A percentile compares a stretch with the other conserved stretches of the same genome.
Conservation (phyloP, 1,284 basidiomycete genomes). For the Apiotrichum porosum region DNA sequence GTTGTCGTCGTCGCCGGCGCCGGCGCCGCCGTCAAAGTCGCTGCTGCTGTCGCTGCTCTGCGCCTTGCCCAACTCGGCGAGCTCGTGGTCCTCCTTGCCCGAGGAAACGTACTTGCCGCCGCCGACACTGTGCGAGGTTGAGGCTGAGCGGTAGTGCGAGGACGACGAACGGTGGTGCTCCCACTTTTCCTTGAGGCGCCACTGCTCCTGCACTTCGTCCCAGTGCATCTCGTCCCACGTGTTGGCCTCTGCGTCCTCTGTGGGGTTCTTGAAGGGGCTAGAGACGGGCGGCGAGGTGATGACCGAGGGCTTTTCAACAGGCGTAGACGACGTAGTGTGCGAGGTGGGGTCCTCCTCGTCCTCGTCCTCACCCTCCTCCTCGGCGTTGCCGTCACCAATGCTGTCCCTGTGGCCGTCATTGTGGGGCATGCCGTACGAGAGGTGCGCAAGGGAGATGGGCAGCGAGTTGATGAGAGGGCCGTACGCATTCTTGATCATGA, state of each 20-base stretch:
- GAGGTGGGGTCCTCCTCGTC: background rate
- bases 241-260: too few relatives aligned
- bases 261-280: too few relatives aligned
- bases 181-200: too few relatives aligned
- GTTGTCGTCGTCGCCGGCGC: slow-evolving; percentile 13
- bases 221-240: too few relatives aligned
- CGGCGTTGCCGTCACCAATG: slow-evolving; percentile 22
- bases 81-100: background rate
- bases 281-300: too few relatives aligned
- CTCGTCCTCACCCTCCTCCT: slow-evolving; percentile 3
- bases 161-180: too few relatives aligned
- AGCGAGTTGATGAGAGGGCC: slow-evolving; percentile 57
- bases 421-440: slow-evolving; percentile 54
- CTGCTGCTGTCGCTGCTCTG: background rate
- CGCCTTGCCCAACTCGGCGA: background rate
- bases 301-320: too few relatives aligned
- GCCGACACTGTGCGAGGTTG: too few relatives aligned
- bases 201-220: too few relatives aligned
- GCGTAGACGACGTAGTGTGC: background rate
- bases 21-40: slow-evolving; percentile 1
- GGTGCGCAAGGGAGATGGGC: slow-evolving; percentile 71
- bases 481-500: slow-evolving; percentile 61
- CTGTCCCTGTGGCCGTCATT: slow-evolving; percentile 24
- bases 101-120: too few relatives aligned
- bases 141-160: too few relatives aligned